These are phyloP conservation scores for Thinopyrum elongatum DNA, from an alignment of 176 grass and related monocot species.

Conservation along the genomic window DNA sequence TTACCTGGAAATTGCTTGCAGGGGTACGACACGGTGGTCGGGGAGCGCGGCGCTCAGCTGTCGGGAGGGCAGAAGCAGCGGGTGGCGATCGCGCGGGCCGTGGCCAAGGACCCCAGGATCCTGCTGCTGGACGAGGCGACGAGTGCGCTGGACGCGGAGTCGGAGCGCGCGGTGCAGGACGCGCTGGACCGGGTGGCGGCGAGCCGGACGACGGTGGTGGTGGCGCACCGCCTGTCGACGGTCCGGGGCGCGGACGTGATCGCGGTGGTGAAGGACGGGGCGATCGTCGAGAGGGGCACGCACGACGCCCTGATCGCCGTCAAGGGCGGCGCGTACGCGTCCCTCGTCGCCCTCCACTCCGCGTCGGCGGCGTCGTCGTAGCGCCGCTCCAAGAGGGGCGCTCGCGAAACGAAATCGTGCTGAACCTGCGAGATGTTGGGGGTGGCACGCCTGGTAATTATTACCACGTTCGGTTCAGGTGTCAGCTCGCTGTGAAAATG, in stretches of 20 bases:
- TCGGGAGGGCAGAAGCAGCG: slow-evolving; percentile 97
- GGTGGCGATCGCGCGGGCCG: slow-evolving; percentile 81
- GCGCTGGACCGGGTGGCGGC: slow-evolving; percentile 84
- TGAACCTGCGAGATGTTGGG: too few species aligned
- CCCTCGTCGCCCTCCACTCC: slow-evolving; percentile 89
- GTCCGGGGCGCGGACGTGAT: slow-evolving; percentile 78
- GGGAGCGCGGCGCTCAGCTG: slow-evolving; percentile 85
- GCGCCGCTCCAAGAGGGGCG: too few species aligned
- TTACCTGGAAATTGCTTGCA: slow-evolving; percentile 19
- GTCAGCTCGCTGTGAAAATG: background rate
- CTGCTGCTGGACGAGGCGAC: slow-evolving; percentile 92
- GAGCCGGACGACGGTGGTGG: slow-evolving; percentile 78
- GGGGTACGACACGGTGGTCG: slow-evolving; percentile 91
- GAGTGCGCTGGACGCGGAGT: slow-evolving; percentile 98
- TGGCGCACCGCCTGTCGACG: slow-evolving; percentile 84
- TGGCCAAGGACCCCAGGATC: slow-evolving; percentile 82
- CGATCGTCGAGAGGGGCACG: slow-evolving; percentile 91
- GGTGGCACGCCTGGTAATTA: too few species aligned
- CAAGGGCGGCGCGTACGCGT: slow-evolving; percentile 93
- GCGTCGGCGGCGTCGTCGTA: slow-evolving; percentile 35
- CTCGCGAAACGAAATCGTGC: too few species aligned
- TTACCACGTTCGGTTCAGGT: background rate
- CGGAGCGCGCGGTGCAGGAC: slow-evolving; percentile 86
- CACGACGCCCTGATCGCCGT: slow-evolving; percentile 81
- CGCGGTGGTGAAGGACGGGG: slow-evolving; percentile 72